These are phyloP conservation scores for Barbarea vulgaris DNA, from an alignment of 345 rosid species.

Conservation along the genomic window DNA sequence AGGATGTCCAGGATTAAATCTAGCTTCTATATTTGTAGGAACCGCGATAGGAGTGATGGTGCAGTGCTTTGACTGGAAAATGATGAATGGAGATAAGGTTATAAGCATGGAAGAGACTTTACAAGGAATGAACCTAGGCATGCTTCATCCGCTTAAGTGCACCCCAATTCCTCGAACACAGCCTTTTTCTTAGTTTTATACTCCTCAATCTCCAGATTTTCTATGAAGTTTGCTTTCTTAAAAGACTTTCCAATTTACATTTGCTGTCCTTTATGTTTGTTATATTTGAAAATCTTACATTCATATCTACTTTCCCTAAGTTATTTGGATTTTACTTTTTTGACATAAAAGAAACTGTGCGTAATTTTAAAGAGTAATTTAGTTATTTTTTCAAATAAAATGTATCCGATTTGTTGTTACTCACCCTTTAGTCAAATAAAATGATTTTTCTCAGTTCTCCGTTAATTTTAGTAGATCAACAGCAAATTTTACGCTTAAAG, in stretches of 20 bases:
- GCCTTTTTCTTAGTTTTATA: not conserved
- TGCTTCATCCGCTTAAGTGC: not conserved
- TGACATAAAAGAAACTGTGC: too few relatives aligned
- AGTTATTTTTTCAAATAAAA: too few relatives aligned
- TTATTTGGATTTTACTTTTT: too few relatives aligned
- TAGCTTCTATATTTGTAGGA: slow-evolving; percentile 34
- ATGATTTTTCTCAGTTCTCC: too few relatives aligned
- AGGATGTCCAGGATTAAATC: slow-evolving; percentile 58
- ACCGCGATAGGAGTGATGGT: slow-evolving; percentile 31
- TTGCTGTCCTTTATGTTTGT: not conserved
- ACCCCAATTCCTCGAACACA: not conserved
- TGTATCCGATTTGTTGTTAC: not conserved
- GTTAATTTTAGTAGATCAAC: not conserved
- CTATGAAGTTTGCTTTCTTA: not conserved
- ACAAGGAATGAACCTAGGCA: not conserved
- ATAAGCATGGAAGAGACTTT: not conserved
- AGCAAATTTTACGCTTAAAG: not conserved
- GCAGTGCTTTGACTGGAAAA: slow-evolving; percentile 38
- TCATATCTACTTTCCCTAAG: not conserved
- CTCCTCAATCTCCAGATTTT: not conserved
- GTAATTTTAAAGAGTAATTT: not conserved
- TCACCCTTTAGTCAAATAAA: not conserved
- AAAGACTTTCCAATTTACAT: too few relatives aligned
- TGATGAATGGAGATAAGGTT: slow-evolving; percentile 43
- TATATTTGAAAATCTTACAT: not conserved